These are phyloP conservation scores for Candida endomychidarum DNA, from an alignment of 805 yeast species.

Conservation along the genomic window DNA sequence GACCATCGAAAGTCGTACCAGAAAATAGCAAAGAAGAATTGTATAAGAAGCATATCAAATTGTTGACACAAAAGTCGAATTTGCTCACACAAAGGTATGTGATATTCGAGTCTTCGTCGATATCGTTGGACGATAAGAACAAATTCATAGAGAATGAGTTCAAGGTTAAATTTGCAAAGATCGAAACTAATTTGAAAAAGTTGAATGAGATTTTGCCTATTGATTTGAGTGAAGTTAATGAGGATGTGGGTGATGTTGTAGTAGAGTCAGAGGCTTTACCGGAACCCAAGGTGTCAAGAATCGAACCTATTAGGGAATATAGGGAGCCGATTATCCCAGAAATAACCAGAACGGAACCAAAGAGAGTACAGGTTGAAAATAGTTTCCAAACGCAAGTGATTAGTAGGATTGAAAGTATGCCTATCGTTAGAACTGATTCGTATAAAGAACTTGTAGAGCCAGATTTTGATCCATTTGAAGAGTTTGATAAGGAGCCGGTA, in stretches of 20 bases:
- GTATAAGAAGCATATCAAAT: constrained; percentile 20
- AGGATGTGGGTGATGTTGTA: not conserved
- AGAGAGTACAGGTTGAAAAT: not conserved
- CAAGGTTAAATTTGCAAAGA: constrained; percentile 22
- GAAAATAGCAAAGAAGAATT: constrained; percentile 1
- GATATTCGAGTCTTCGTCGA: constrained; percentile 36
- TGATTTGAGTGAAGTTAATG: constrained; percentile 5
- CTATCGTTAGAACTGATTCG: constrained; percentile 1
- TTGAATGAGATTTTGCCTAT: constrained; percentile 8
- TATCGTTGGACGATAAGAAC: constrained; percentile 37
- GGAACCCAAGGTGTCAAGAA: no score
- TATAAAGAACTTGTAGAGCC: constrained; percentile 10
- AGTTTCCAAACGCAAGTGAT: constrained; percentile 2
- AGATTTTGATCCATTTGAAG: constrained; percentile 12
- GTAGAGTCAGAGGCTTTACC: not conserved
- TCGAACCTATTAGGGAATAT: not conserved
- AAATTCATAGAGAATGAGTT: constrained; percentile 25
- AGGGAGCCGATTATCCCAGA: no score
- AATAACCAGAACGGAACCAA: no score
- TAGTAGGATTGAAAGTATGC: not conserved
- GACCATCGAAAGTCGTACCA: not conserved
- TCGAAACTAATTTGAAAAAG: constrained; percentile 16
- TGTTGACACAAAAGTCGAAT: constrained; percentile 27
- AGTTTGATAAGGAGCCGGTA: constrained; percentile 9
- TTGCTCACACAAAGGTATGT: constrained; percentile 30